Percentiles rank a stretch among this genome's conserved stretches.
Conservation (phyloP, 73 alveolate species). For the Symbiodinium pilosum region DNA sequence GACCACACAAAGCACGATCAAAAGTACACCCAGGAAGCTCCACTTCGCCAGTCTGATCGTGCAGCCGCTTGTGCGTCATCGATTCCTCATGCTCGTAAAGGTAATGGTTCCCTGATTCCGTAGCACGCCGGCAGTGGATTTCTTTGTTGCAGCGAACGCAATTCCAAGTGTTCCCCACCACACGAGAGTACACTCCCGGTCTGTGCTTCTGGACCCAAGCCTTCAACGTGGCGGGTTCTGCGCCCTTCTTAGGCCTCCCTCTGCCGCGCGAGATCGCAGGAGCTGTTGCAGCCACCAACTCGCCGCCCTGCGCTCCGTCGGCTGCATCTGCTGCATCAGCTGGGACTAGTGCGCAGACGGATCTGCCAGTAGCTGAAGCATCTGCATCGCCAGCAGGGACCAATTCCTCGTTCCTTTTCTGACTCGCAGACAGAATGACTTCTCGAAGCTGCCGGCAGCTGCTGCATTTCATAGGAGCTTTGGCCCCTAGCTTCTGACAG, state of each 20-base stretch:
- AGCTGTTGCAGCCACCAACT: no score
- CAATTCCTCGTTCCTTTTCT: background rate
- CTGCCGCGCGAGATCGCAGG: background rate
- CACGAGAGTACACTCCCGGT: background rate
- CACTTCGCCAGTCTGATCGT: no score
- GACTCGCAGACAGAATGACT: background rate
- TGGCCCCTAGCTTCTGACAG: background rate
- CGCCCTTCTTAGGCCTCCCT: background rate
- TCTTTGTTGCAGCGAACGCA: background rate
- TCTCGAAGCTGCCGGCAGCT: background rate
- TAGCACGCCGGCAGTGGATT: background rate
- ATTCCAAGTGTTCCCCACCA: background rate
- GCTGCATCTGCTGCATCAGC: background rate
- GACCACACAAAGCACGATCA: no score
- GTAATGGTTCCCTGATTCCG: background rate
- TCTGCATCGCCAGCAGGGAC: background rate
- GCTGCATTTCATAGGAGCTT: background rate
- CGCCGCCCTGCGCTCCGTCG: no score
- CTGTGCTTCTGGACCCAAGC: background rate
- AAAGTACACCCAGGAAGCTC: no score
- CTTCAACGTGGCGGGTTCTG: background rate
- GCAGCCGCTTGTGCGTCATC: background rate
- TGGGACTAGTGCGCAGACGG: background rate
- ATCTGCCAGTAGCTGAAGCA: no score
- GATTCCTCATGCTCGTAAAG: background rate